Evolutionary conservation across 1,284 basidiomycete species (phyloP), one percentile per base, ranked within the genome.

Genomic region (Heterobasidion parviporum): DNA sequence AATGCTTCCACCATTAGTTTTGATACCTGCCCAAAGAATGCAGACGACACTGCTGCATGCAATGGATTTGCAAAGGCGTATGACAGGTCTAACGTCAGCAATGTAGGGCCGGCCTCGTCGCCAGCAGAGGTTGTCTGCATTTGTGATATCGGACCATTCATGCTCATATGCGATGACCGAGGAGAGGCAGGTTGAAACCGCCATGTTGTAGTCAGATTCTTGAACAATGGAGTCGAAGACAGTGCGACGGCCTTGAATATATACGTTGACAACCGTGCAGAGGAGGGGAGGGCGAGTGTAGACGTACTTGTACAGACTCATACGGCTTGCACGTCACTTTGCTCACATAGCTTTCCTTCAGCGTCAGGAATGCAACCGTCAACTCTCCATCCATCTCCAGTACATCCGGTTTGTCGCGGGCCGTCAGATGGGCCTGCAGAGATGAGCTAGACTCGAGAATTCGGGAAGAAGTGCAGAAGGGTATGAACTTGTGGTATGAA

Each of bases 1-100:
- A 99, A 99, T 4, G 94, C 94, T 58, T 87, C 76, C 26, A 98
- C 87, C 92, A 97, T 98, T 71, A 89, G 79, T 59, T 82, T 82
- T 8, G 91, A 92, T 8, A 97, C 87, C 66, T 89, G 84, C 20
- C 88, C 88, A 65, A 98, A 92, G 64, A 97, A 92, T 10, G 85
- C 76, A 26, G 86, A 79, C 5, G 91, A 91, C 16, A 94, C 80
- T 1, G 85, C 80, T 1, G 91, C 89, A 67, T 98, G 88, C 41
- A 96, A 63, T 0, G 94, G 94, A 67, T 87, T 95, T 47, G 88
- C 79, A 66, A 98, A 98, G 26, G 88, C 84, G 68, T 92, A 99
- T 1, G 80, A 77, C 35, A 99, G 76, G 62, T 94, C 88, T 57
- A 94, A 79, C 10, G 85, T 87, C 53, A 94, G 83, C 18, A 92